Percentiles rank a stretch among this genome's conserved stretches.
Conservation (phyloP, 192 early-diverging fungal genomes). For the Obelidium mucronatum region DNA sequence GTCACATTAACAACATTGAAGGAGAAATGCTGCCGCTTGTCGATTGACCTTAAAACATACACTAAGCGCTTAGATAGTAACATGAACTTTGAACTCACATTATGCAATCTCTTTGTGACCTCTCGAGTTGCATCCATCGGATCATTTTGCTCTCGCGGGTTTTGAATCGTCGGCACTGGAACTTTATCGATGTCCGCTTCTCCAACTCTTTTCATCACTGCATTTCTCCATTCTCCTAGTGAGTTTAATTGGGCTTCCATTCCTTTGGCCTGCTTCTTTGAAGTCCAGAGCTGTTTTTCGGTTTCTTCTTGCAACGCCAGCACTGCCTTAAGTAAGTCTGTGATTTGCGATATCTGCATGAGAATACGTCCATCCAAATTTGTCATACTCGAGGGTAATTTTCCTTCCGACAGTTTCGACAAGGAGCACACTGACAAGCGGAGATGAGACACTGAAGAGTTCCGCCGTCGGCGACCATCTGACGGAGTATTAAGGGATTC, state of each 20-base stretch:
- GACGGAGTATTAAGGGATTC: background rate
- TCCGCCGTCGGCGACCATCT: background rate
- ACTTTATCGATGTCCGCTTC: slow-evolving; percentile 49
- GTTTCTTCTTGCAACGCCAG: slow-evolving; percentile 24
- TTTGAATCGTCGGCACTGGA: slow-evolving; percentile 39
- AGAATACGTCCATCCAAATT: slow-evolving; percentile 22
- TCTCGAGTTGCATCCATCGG: background rate
- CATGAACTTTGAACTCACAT: background rate
- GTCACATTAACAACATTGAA: background rate
- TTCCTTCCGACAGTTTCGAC: slow-evolving; percentile 6
- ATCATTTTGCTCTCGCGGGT: background rate
- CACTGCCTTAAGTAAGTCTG: slow-evolving; percentile 3
- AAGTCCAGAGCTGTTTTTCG: slow-evolving; percentile 4
- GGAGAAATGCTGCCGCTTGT: background rate
- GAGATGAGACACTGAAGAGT: slow-evolving; percentile 11
- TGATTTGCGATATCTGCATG: slow-evolving; percentile 3
- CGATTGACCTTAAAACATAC: background rate
- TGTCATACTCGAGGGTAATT: background rate
- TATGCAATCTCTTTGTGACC: background rate
- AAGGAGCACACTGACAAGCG: slow-evolving; percentile 1
- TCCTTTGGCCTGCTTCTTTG: background rate
- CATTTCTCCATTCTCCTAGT: slow-evolving; percentile 42
- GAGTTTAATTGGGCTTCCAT: slow-evolving; percentile 1
- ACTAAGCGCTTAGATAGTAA: background rate
- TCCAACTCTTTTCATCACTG: slow-evolving; percentile 37